Percentiles rank a stretch among this genome's conserved stretches.
Conservation (phyloP, 2,329 filamentous ascomycete genomes). For the Lachnellula subtilissima region DNA sequence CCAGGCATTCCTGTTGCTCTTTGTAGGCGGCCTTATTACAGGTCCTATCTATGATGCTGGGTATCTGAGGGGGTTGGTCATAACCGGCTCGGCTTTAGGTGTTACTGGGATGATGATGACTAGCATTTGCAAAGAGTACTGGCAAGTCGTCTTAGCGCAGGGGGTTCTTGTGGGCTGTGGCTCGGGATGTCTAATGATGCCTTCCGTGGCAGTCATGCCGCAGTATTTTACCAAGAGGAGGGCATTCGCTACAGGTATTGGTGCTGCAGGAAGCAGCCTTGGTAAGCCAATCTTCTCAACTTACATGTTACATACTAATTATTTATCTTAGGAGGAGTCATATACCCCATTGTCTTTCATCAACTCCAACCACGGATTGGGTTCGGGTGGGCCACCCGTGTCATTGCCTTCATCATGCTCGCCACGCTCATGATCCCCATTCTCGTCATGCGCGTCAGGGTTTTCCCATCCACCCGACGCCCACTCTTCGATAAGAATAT, state of each 20-base stretch:
- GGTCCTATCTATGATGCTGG: conserved; percentile 24
- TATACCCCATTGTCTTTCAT: conserved; percentile 41
- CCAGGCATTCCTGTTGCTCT: conserved; percentile 40
- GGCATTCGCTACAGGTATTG: conserved; percentile 33
- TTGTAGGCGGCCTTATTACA: conserved; percentile 29
- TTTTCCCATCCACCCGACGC: conserved; percentile 11
- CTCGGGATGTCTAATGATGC: conserved; percentile 56
- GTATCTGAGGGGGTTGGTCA: conserved; percentile 18
- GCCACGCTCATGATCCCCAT: conserved; percentile 34
- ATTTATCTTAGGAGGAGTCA: conserved; percentile 34
- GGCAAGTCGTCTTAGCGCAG: conserved; percentile 50
- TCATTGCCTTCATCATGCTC: conserved; percentile 41
- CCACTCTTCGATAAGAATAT: conserved; percentile 16
- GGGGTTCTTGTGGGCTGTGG: conserved; percentile 44
- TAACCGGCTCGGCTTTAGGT: conserved; percentile 25
- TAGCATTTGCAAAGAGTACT: conserved; percentile 40
- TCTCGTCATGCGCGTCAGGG: conserved; percentile 16
- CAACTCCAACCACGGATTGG: conserved; percentile 36
- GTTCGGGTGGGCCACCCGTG: conserved; percentile 41
- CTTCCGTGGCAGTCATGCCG: conserved; percentile 55
- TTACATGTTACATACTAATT: background rate
- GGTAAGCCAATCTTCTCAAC: conserved; percentile 25
- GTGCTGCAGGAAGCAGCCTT: conserved; percentile 34
- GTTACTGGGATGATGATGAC: conserved; percentile 42
- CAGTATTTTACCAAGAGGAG: conserved; percentile 37